Percentiles rank a stretch among this genome's conserved stretches.
These are phyloP conservation scores for Phialocephala sp. DNA, from an alignment of 2,329 filamentous ascomycete species.

Conservation along the genomic window DNA sequence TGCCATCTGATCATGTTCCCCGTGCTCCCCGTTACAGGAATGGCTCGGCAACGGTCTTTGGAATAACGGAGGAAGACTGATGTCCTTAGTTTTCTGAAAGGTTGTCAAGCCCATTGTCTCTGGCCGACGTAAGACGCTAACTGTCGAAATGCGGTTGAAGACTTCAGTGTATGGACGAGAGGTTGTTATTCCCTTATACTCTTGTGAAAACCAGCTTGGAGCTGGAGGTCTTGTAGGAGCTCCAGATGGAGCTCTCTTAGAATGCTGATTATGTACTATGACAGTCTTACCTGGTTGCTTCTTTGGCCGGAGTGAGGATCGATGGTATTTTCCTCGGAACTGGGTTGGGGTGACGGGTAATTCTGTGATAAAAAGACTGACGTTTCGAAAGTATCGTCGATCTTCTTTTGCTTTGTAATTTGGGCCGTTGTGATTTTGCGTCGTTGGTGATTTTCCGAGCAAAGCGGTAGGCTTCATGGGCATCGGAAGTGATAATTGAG, in stretches of 20 bases:
- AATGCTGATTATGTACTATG: background rate
- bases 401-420: background rate
- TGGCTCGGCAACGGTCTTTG: background rate
- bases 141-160: background rate
- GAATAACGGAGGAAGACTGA: no score
- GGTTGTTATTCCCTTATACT: background rate
- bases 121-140: background rate
- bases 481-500: background rate
- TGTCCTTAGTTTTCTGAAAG: background rate
- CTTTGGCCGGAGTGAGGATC: background rate
- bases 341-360: background rate
- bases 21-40: background rate
- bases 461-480: background rate
- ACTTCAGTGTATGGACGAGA: background rate
- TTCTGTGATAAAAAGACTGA: background rate
- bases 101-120: background rate
- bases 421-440: background rate
- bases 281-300: no score
- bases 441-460: background rate
- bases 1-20: background rate
- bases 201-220: background rate
- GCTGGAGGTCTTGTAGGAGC: background rate
- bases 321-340: background rate
- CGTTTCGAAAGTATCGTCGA: background rate
- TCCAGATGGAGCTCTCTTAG: background rate